These are phyloP conservation scores for Xylaria sp. DNA, from an alignment of 2,329 filamentous ascomycete genomes.

Conservation along the genomic window DNA sequence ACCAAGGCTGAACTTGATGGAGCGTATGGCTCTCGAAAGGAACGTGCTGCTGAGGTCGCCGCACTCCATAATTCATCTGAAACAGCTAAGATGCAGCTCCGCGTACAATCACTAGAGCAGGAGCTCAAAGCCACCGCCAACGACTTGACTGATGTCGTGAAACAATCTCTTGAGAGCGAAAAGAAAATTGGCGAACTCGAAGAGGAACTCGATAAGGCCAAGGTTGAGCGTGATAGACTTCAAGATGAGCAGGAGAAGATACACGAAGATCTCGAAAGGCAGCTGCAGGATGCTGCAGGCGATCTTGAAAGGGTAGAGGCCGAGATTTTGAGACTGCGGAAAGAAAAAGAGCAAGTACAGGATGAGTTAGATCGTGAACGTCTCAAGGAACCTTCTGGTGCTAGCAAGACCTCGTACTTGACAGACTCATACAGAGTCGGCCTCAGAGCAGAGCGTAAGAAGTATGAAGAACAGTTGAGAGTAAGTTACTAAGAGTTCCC, in stretches of 20 bases:
- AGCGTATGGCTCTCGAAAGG: slow-evolving; percentile 68
- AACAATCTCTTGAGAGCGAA: slow-evolving; percentile 51
- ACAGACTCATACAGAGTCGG: slow-evolving; percentile 50
- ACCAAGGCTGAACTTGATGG: slow-evolving; percentile 71
- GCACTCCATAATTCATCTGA: slow-evolving; percentile 62
- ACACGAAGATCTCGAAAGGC: slow-evolving; percentile 45
- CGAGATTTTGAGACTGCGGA: slow-evolving; percentile 45
- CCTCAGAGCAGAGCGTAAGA: slow-evolving; percentile 50
- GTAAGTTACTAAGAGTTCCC: slow-evolving; percentile 41
- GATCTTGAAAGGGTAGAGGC: slow-evolving; percentile 44
- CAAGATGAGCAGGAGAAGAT: slow-evolving; percentile 43
- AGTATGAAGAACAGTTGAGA: slow-evolving; percentile 51
- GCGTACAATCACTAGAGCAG: slow-evolving; percentile 69
- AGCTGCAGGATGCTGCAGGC: slow-evolving; percentile 42
- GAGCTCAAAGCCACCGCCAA: slow-evolving; percentile 67
- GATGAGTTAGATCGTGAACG: slow-evolving; percentile 50
- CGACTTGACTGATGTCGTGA: slow-evolving; percentile 49
- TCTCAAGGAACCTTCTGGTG: slow-evolving; percentile 45
- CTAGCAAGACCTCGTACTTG: slow-evolving; percentile 48
- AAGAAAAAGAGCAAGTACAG: slow-evolving; percentile 50
- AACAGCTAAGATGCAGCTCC: slow-evolving; percentile 47
- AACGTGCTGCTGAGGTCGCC: slow-evolving; percentile 68
- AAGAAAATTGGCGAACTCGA: slow-evolving; percentile 51
- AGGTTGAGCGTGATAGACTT: slow-evolving; percentile 44
- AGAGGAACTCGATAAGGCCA: slow-evolving; percentile 48